Evolutionary conservation across 352 stramenopile genomes (phyloP).

Genomic region (Phytopythium aichiense): DNA sequence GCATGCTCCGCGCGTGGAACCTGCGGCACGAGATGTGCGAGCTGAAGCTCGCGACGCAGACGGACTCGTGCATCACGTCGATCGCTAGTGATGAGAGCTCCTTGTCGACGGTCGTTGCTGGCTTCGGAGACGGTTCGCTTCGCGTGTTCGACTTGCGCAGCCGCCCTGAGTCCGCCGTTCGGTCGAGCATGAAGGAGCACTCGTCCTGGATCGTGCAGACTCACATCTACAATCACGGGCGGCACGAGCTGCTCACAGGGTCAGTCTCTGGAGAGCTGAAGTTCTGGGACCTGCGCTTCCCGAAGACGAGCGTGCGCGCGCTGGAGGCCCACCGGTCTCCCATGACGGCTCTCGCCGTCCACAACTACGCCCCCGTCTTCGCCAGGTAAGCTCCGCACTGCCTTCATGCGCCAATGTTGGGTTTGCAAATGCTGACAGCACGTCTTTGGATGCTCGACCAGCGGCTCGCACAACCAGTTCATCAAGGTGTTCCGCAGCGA

Average conservation of each 20-base stretch:
- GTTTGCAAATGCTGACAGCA: neutral
- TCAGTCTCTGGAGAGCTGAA: conserved; percentile 94
- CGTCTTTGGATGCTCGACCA: conserved; percentile 14
- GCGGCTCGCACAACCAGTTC: conserved; percentile 98
- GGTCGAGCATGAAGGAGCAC: conserved; percentile 88
- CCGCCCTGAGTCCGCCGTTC: conserved; percentile 62
- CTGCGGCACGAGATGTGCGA: conserved; percentile 89
- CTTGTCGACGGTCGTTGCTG: conserved; percentile 82
- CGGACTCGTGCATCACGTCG: conserved; percentile 89
- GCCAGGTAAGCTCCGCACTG: conserved; percentile 58
- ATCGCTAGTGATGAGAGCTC: conserved; percentile 80
- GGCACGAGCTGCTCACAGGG: conserved; percentile 91
- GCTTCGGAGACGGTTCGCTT: conserved; percentile 93
- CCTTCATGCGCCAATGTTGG: neutral
- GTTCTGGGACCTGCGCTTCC: conserved; percentile 95
- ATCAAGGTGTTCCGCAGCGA: conserved; percentile 97
- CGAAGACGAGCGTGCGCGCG: conserved; percentile 75
- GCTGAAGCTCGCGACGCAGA: conserved; percentile 79
- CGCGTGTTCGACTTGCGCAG: conserved; percentile 94
- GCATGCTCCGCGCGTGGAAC: conserved; percentile 93
- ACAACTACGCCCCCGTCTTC: conserved; percentile 95
- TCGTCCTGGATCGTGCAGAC: conserved; percentile 95
- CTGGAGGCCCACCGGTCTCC: conserved; percentile 89
- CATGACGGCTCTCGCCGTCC: conserved; percentile 96
- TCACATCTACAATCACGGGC: conserved; percentile 59